Evolutionary conservation across 352 stramenopile species (phyloP).

Genomic region (Globisporangium nodosum): DNA sequence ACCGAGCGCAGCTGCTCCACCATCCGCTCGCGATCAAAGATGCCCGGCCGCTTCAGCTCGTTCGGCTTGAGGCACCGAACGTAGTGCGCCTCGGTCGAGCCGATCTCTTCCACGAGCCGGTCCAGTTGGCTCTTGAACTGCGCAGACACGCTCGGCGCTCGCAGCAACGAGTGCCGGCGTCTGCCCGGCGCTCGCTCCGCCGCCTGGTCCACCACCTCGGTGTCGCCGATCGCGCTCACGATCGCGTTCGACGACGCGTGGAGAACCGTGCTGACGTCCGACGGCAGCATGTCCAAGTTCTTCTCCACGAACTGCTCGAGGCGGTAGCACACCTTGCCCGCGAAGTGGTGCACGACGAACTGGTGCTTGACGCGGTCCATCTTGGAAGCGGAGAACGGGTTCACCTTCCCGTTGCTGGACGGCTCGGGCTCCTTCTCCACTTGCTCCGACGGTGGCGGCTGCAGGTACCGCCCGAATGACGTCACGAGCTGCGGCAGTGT

Average conservation of each 20-base stretch:
- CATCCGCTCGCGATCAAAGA: constrained; percentile 84
- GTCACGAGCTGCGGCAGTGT: constrained; percentile 52
- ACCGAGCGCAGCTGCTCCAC: constrained; percentile 97
- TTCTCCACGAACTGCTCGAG: constrained; percentile 84
- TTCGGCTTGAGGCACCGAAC: constrained; percentile 99
- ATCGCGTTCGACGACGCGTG: constrained; percentile 57
- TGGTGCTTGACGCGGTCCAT: constrained; percentile 79
- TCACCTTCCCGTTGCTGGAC: constrained; percentile 21
- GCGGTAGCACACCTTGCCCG: constrained; percentile 68
- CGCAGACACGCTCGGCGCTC: constrained; percentile 74
- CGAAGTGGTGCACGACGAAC: constrained; percentile 82
- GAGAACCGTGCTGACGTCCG: constrained; percentile 52
- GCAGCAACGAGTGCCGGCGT: constrained; percentile 46
- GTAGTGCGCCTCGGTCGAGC: constrained; percentile 95
- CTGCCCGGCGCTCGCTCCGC: constrained; percentile 18
- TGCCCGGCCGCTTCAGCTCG: constrained; percentile 70
- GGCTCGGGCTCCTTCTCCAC: constrained; percentile 31
- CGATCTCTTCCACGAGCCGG: constrained; percentile 91
- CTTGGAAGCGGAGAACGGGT: constrained; percentile 74
- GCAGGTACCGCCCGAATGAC: constrained; percentile 64
- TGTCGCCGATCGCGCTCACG: constrained; percentile 46
- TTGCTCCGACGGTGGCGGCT: constrained; percentile 28
- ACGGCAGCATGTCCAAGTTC: constrained; percentile 76
- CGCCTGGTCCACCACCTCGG: constrained; percentile 38
- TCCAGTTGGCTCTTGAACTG: constrained; percentile 95